phyloP scores from a whole-genome alignment of 2,329 filamentous ascomycete genomes.

The Ambrosiella beaveri region DNA sequence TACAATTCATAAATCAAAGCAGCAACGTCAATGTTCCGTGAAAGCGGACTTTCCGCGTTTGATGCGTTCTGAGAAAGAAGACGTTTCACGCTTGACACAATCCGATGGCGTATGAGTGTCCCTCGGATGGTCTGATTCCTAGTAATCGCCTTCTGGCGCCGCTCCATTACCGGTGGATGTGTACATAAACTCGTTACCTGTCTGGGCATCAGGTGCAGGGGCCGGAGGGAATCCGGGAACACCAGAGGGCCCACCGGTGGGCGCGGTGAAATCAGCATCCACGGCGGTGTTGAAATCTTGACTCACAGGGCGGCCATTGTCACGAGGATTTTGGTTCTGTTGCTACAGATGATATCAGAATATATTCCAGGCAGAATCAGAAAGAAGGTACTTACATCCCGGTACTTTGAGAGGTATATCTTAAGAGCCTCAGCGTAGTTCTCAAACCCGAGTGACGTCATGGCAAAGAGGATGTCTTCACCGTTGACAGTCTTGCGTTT shows the following conservation, averaged over 20 bases:
- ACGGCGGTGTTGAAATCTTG: slow-evolving; percentile 5
- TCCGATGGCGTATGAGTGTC: no score
- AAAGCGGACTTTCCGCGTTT: no score
- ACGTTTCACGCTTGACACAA: no score
- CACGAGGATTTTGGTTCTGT: slow-evolving; percentile 9
- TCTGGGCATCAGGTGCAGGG: neutral
- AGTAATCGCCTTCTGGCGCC: neutral
- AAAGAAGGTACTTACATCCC: slow-evolving; percentile 54
- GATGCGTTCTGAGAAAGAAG: no score
- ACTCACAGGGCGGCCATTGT: slow-evolving; percentile 3
- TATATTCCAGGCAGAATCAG: neutral
- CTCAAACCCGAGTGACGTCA: slow-evolving; percentile 97
- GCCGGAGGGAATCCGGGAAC: slow-evolving; percentile 18
- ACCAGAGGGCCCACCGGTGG: slow-evolving; percentile 16
- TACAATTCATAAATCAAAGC: no score
- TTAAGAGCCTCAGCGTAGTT: slow-evolving; percentile 97
- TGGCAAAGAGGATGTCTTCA: slow-evolving; percentile 95
- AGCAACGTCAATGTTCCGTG: no score
- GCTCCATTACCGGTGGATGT: neutral
- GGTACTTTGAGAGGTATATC: slow-evolving; percentile 93
- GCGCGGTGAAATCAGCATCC: neutral
- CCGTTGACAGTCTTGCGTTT: slow-evolving; percentile 99
- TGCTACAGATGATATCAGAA: neutral
- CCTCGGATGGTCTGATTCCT: neutral
- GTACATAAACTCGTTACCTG: slow-evolving; percentile 4